Conservation (phyloP, 2,329 filamentous ascomycete species). For the Exophiala calicioides region DNA sequence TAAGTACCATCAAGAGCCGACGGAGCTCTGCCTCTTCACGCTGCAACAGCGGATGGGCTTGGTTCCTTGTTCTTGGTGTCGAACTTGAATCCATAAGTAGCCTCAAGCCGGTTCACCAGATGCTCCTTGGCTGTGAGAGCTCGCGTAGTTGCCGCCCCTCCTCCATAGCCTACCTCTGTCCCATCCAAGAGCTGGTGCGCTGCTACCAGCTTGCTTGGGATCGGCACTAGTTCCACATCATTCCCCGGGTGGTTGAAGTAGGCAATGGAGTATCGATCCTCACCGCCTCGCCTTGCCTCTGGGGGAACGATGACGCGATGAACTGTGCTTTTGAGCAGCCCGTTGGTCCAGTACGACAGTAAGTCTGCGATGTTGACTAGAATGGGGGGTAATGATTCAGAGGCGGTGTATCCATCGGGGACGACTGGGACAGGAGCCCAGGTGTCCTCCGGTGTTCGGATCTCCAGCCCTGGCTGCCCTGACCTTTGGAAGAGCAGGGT, state of each 20-base stretch:
- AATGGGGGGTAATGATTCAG: conserved; percentile 65
- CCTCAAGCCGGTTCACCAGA: conserved; percentile 57
- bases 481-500: conserved; percentile 79
- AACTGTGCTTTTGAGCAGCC: conserved; percentile 80
- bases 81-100: conserved; percentile 55
- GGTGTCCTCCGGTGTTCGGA: conserved; percentile 61
- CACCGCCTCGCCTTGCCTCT: conserved; percentile 41
- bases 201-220: conserved; percentile 55
- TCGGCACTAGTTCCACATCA: conserved; percentile 53
- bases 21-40: no score
- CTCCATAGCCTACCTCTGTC: conserved; percentile 45
- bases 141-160: conserved; percentile 39
- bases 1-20: no score
- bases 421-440: conserved; percentile 69
- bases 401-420: conserved; percentile 52
- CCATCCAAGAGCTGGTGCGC: conserved; percentile 35
- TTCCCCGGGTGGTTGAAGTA: conserved; percentile 66
- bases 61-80: conserved; percentile 18
- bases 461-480: conserved; percentile 83
- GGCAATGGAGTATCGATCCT: conserved; percentile 59
- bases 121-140: conserved; percentile 61
- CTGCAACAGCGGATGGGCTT: no score
- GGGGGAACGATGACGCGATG: conserved; percentile 78
- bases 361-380: conserved; percentile 71
- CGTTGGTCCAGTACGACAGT: conserved; percentile 85